Evolutionary conservation across 2,329 filamentous ascomycete species (phyloP).

Genomic region (Sporothrix pallida): DNA sequence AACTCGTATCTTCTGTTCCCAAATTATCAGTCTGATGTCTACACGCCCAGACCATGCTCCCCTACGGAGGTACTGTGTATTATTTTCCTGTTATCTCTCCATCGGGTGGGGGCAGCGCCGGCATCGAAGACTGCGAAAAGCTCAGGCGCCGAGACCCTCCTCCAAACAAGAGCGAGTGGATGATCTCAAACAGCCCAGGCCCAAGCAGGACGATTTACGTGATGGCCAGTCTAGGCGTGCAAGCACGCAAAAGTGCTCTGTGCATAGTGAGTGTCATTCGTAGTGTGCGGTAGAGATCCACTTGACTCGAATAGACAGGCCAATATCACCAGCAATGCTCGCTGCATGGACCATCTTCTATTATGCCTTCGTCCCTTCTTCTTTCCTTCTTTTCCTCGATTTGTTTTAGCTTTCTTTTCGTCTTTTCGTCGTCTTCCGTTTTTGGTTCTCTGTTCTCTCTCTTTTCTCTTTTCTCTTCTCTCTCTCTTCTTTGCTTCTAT

Average conservation of each 20-base stretch:
- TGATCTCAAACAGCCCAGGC: slow-evolving; percentile 4
- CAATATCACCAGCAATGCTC: slow-evolving; percentile 13
- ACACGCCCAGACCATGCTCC: neutral
- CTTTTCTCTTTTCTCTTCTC: slow-evolving; percentile 4
- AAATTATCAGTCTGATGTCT: slow-evolving; percentile 14
- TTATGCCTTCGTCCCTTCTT: neutral
- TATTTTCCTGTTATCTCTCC: neutral
- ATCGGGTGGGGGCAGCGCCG: slow-evolving; percentile 30
- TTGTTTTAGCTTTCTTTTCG: neutral
- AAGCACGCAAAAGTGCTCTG: neutral
- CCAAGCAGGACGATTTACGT: neutral
- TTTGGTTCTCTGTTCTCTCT: neutral
- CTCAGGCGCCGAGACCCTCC: neutral
- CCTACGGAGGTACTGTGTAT: neutral
- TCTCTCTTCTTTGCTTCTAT: neutral
- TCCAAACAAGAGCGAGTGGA: slow-evolving; percentile 16
- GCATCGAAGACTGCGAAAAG: slow-evolving; percentile 4
- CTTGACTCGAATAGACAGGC: neutral
- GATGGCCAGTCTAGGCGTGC: neutral
- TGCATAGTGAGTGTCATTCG: too few relatives aligned
- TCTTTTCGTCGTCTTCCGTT: neutral
- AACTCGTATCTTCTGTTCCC: neutral
- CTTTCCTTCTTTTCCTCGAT: neutral
- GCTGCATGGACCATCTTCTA: slow-evolving; percentile 14
- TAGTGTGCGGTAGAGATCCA: neutral